Evolutionary conservation across 805 yeast species (phyloP).

Genomic region (Ogataea populi-albae): DNA sequence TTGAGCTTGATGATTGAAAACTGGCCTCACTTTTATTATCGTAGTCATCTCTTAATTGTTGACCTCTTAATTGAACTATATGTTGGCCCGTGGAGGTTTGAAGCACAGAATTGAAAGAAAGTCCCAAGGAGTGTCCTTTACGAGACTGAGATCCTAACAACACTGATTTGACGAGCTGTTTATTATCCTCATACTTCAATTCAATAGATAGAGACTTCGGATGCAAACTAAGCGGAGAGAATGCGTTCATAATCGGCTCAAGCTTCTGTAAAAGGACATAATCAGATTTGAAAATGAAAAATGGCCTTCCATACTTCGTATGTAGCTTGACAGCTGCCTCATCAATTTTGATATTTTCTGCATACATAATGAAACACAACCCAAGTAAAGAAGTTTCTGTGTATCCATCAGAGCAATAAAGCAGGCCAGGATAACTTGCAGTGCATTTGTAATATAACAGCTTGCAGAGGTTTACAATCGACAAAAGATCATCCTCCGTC

Average conservation of each 20-base stretch:
- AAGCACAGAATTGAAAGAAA: conserved; percentile 20
- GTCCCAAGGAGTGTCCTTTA: conserved; percentile 6
- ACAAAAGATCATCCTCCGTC: conserved; percentile 55
- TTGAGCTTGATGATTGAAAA: conserved; percentile 3
- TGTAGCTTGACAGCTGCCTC: conserved; percentile 69
- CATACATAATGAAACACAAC: conserved; percentile 67
- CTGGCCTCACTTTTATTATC: conserved; percentile 4
- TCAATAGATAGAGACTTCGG: neutral
- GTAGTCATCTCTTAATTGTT: conserved; percentile 4
- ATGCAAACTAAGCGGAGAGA: conserved; percentile 46
- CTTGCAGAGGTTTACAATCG: conserved; percentile 69
- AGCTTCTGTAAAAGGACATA: conserved; percentile 61
- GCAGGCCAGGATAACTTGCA: conserved; percentile 43
- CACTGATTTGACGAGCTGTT: conserved; percentile 17
- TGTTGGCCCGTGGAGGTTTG: conserved; percentile 30
- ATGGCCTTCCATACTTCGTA: conserved; percentile 65
- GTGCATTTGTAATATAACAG: conserved; percentile 48
- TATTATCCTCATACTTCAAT: conserved; percentile 22
- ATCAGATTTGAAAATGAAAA: conserved; percentile 79
- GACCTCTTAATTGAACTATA: conserved; percentile 28
- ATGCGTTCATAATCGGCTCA: conserved; percentile 56
- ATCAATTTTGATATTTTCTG: conserved; percentile 57
- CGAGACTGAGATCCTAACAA: conserved; percentile 18
- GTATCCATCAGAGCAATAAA: conserved; percentile 88
- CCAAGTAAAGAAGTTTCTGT: conserved; percentile 83